phyloP scores from a whole-genome alignment of 2,329 filamentous ascomycete genomes.

The Tolypocladium cylindrosporum region DNA sequence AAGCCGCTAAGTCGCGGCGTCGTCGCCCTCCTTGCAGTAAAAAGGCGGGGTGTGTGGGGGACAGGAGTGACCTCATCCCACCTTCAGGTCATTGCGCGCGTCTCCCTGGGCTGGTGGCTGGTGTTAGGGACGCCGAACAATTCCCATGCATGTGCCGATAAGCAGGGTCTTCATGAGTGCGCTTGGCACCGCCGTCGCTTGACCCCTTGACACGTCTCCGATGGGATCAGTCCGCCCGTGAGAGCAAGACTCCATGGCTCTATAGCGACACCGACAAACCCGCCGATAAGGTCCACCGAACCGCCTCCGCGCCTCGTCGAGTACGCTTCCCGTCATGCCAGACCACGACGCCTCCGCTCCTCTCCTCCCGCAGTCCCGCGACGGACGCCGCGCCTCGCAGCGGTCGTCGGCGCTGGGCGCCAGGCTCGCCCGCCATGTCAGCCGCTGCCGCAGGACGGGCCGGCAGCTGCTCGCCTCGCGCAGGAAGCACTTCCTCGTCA shows the following conservation, averaged over 20 bases:
- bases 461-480: conserved; percentile 21
- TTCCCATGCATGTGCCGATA: neutral
- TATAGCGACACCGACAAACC: neutral
- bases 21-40: neutral
- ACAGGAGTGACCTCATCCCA: neutral
- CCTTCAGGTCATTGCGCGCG: too few relatives aligned
- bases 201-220: neutral
- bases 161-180: neutral
- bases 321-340: neutral
- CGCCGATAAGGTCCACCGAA: neutral
- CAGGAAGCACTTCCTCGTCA: conserved; percentile 33
- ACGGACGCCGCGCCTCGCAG: neutral
- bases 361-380: neutral
- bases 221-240: too few relatives aligned
- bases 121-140: neutral
- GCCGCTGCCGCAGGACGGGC: conserved; percentile 3
- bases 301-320: neutral
- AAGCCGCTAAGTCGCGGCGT: neutral
- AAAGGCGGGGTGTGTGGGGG: neutral
- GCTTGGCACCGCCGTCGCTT: neutral
- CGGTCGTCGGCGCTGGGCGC: neutral
- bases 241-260: neutral
- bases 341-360: neutral
- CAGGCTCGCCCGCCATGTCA: neutral
- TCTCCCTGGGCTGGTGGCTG: too few relatives aligned